Conservation (phyloP, 495 filamentous ascomycete genomes). For the Aspergillus diversus region DNA sequence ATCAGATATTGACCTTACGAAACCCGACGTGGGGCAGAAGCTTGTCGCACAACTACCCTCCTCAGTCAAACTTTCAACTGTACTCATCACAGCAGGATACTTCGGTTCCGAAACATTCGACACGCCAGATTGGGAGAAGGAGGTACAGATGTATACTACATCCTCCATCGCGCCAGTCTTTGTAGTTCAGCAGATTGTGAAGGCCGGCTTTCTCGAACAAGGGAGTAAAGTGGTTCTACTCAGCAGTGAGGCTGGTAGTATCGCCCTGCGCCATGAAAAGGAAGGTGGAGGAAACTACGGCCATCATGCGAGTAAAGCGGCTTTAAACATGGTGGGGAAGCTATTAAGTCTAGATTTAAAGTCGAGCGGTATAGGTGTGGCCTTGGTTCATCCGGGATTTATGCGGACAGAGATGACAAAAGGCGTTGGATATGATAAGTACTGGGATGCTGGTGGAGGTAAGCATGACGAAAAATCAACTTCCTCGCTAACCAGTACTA, state of each 20-base stretch:
- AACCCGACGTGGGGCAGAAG: slow-evolving; percentile 58
- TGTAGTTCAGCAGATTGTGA: slow-evolving; percentile 62
- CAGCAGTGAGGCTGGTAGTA: slow-evolving; percentile 69
- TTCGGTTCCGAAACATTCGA: slow-evolving; percentile 67
- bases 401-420: slow-evolving; percentile 78
- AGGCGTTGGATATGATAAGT: slow-evolving; percentile 71
- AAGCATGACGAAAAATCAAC: slow-evolving; percentile 20
- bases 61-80: slow-evolving; percentile 52
- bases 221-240: slow-evolving; percentile 67
- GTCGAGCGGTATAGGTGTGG: slow-evolving; percentile 63
- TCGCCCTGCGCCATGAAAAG: slow-evolving; percentile 65
- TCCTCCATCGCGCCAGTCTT: slow-evolving; percentile 69
- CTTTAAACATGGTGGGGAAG: slow-evolving; percentile 76
- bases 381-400: slow-evolving; percentile 72
- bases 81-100: slow-evolving; percentile 70
- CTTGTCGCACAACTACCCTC: slow-evolving; percentile 49
- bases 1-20: slow-evolving; percentile 57
- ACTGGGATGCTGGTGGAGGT: slow-evolving; percentile 69
- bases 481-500: background rate
- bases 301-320: slow-evolving; percentile 73
- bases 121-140: slow-evolving; percentile 64
- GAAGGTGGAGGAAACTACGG: slow-evolving; percentile 75
- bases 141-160: slow-evolving; percentile 73
- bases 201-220: slow-evolving; percentile 50
- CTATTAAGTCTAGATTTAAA: slow-evolving; percentile 70